Evolutionary conservation across 345 rosid species (phyloP).

Genomic region (Euphorbia tirucalli): DNA sequence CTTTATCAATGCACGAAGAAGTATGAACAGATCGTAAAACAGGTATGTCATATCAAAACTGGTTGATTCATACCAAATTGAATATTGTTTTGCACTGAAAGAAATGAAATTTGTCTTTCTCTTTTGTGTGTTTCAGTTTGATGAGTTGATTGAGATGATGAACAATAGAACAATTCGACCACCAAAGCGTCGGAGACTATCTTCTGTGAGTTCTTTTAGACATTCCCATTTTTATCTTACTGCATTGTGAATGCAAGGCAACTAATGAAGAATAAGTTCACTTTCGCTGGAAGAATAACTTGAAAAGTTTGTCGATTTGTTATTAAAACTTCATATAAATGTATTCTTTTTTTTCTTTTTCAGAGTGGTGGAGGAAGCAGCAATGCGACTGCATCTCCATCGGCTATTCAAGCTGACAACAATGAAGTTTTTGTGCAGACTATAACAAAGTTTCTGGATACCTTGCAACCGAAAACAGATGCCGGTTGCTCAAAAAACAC

Average conservation of each 20-base stretch:
- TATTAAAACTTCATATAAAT: background rate
- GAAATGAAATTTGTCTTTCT: background rate
- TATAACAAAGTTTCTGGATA: constrained; percentile 23
- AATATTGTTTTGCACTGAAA: background rate
- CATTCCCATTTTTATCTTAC: background rate
- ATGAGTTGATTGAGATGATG: constrained; percentile 31
- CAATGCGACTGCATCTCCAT: background rate
- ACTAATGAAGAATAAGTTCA: background rate
- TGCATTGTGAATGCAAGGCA: no score
- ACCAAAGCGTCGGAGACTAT: constrained; percentile 23
- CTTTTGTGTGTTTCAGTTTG: constrained; percentile 17
- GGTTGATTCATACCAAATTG: background rate
- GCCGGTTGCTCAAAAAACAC: constrained; percentile 5
- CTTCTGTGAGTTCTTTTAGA: constrained; percentile 15
- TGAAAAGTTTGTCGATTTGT: no score
- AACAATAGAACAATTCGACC: constrained; percentile 19
- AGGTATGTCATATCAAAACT: constrained; percentile 26
- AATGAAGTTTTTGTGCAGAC: constrained; percentile 25
- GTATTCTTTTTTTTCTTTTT: background rate
- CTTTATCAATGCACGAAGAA: constrained; percentile 32
- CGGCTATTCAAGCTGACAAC: constrained; percentile 16
- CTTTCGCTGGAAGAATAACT: no score
- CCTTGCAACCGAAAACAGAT: constrained; percentile 14
- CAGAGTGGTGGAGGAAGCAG: constrained; percentile 10
- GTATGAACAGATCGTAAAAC: constrained; percentile 33